Evolutionary conservation across 2,329 filamentous ascomycete species (phyloP).

Genomic region (Decorospora gaudefroyi): DNA sequence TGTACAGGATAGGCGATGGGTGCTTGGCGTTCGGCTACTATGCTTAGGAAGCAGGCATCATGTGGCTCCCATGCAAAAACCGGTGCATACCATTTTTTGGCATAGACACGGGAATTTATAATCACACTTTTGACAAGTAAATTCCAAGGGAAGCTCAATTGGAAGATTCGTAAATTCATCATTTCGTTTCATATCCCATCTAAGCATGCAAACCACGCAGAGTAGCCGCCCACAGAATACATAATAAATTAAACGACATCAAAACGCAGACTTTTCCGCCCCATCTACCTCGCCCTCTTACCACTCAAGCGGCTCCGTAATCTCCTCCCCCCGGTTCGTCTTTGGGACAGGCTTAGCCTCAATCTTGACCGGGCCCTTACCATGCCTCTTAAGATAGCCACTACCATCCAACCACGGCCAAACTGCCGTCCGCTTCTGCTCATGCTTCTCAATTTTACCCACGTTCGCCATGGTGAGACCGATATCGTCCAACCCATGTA

Average conservation of each 20-base stretch:
- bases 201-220: constrained; percentile 4
- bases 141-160: background rate
- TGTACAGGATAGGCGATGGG: constrained; percentile 5
- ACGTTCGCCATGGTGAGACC: constrained; percentile 91
- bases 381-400: constrained; percentile 70
- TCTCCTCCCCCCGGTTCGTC: constrained; percentile 84
- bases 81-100: background rate
- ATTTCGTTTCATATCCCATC: constrained; percentile 2
- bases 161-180: background rate
- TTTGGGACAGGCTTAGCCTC: constrained; percentile 74
- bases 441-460: constrained; percentile 83
- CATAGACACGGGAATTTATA: background rate
- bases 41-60: too few relatives aligned
- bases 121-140: background rate
- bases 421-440: constrained; percentile 72
- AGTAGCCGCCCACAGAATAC: constrained; percentile 2
- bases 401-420: constrained; percentile 92
- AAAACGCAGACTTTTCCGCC: background rate
- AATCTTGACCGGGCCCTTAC: constrained; percentile 63
- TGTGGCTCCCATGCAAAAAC: constrained; percentile 14
- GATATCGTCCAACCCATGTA: constrained; percentile 95
- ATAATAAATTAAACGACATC: background rate
- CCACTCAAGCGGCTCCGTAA: constrained; percentile 89
- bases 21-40: constrained; percentile 15
- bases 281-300: constrained; percentile 48